Evolutionary conservation across 768 basidiomycete genomes (phyloP), one percentile per base, ranked within the genome.

Genomic region (Termitomyces heimii): DNA sequence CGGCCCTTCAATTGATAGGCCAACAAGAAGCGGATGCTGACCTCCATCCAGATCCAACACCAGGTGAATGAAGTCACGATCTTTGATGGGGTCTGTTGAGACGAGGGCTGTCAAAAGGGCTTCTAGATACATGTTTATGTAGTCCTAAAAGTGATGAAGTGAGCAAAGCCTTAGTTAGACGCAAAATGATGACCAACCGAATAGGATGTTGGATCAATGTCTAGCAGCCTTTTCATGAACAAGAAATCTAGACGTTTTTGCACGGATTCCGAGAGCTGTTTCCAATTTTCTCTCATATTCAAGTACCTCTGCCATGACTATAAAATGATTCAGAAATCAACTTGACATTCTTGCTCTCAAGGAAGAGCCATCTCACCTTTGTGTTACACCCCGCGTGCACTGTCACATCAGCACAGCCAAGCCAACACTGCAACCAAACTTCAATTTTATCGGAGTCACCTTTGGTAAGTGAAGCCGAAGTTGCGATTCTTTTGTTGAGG

Each of bases 361-460:
- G 3, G 13, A 26, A 31, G 7, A 49, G n/a, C 5, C 10, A n/a
- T 62, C 68, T 58, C 59, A 69, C 70, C 65, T 65, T 68, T 32
- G 50, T 61, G 14, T 35, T 58, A 34, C 14, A 14, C 16, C 56
- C 60, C 31, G 60, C 62, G 24, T 65, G 79, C 6, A 88, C 78
- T 16, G 85, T 63, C 18, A 92, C 77, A 55, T 77, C 76, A 1
- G 82, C 83, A 62, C 86, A 91, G 5, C 84, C 82, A 7, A 88
- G 75, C 89, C 90, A 94, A 62, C 85, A 86, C 54, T 83, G 80
- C 32, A 90, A 75, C 76, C 89, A 82, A 28, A 69, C 65, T 62
- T 83, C 82, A 28, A 83, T 77, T 80, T 77, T 29, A 58, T 58
- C 9, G 60, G 47, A 49, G 55, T 61, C 55, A n/a, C 37, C 37